Base-by-base conservation (phyloP, 1,139 yeast genomes). In the Suhomyces ambrosiae region DNA sequence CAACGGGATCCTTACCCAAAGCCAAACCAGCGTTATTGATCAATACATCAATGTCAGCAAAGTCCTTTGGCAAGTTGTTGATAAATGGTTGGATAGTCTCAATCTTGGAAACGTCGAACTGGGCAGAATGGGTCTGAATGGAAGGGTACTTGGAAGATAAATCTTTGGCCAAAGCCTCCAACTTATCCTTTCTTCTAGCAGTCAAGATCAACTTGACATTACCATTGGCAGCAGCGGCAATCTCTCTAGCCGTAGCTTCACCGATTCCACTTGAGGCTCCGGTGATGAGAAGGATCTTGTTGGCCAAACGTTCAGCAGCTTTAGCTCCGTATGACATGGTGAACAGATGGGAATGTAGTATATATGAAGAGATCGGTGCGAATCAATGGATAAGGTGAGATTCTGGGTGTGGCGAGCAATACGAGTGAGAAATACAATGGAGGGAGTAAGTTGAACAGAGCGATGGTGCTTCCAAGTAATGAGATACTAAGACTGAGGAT, bases 201-300 rank as follows among this genome's bases (percentile, higher is more conserved):
- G 74, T 65, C 37, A 68, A 63, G 35, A 68, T 56, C 47, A 69
- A 61, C 48, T 61, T 67, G 47, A 68, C 47, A 12, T 67, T 50
- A 3, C 74, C 73, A 26, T 62, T 52, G 32, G 71, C 60, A 18
- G 68, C 68, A n/a, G 53, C 54, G 23, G 72, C 73, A 35, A 66
- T 52, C 49, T 68, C 71, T 35, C 56, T 49, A 22, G 71, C 74
- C 14, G 71, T 67, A 19, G 74, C 71, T 36, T 58, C 65, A 8
- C 80, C 81, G 41, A 71, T 70, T 9, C 90, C 90, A 4, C 87
- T 75, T 23, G 86, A 79, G 12, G 90, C 90, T 21, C 92, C 92
- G 12, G 92, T 84, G 53, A 84, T 74, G 25, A 85, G 71, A 24
- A 80, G 67, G 23, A 74, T 71, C 53, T 82, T 81, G 42, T 77